These are phyloP conservation scores for Trichoderma oligosporum DNA, from an alignment of 2,329 filamentous ascomycete genomes.

Conservation along the genomic window DNA sequence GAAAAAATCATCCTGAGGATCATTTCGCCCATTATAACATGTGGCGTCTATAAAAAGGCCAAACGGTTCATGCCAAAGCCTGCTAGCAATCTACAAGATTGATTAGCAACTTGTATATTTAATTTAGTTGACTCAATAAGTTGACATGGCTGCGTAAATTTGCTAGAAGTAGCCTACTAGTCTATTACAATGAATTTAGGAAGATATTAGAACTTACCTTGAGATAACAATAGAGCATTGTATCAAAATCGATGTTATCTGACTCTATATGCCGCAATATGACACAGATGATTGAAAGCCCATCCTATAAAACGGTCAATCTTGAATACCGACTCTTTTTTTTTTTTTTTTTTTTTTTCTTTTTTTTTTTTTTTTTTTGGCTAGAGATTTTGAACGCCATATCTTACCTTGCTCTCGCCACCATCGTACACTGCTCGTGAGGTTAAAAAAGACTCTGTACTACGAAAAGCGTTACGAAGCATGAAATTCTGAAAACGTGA, in stretches of 20 bases:
- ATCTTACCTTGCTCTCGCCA: conserved; percentile 60
- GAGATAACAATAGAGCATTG: conserved; percentile 63
- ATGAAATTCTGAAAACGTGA: conserved; percentile 70
- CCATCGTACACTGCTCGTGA: conserved; percentile 66
- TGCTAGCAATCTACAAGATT: conserved; percentile 56
- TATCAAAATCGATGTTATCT: conserved; percentile 62
- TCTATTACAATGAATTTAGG: not conserved
- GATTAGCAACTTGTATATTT: not conserved
- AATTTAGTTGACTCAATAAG: no score
- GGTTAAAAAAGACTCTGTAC: conserved; percentile 61
- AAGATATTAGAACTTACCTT: conserved; percentile 44
- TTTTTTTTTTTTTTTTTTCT: no score
- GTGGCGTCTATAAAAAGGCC: conserved; percentile 66
- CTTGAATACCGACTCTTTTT: no score
- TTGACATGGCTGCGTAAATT: not conserved
- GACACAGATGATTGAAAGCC: conserved; percentile 64
- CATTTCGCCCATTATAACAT: conserved; percentile 64
- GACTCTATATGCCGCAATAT: conserved; percentile 65
- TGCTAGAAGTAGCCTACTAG: not conserved
- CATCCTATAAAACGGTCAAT: conserved; percentile 48
- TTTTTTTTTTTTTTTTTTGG: no score
- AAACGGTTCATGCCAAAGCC: conserved; percentile 67
- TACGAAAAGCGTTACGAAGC: conserved; percentile 64
- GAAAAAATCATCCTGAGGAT: conserved; percentile 63
- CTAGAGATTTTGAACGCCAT: no score